phyloP scores from a whole-genome alignment of 164 flowering plant genomes.

The Hamamelis virginiana region DNA sequence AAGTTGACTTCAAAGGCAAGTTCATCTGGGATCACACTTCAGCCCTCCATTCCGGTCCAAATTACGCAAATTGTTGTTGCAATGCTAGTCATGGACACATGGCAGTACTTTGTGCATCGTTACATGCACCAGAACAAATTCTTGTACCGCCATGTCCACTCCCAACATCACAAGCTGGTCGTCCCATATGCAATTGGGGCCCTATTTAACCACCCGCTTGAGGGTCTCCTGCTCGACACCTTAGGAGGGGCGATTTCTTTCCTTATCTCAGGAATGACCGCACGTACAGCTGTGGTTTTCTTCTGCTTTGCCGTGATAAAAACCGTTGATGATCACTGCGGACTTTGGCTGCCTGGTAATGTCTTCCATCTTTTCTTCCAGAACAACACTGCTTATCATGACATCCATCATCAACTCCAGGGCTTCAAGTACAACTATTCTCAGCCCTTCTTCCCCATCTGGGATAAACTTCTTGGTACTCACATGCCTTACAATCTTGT shows the following conservation, averaged over 20 bases:
- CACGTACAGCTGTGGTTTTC: conserved; percentile 65
- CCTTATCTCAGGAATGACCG: conserved; percentile 78
- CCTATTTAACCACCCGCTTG: conserved; percentile 79
- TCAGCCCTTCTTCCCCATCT: conserved; percentile 71
- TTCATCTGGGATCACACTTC: conserved; percentile 33
- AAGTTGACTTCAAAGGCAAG: conserved; percentile 54
- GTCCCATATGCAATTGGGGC: conserved; percentile 87
- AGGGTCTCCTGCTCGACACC: conserved; percentile 82
- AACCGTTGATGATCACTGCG: conserved; percentile 88
- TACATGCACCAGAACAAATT: conserved; percentile 86
- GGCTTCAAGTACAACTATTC: conserved; percentile 70
- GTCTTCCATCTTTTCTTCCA: conserved; percentile 65
- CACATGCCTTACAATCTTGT: conserved; percentile 61
- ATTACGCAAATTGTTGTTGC: conserved; percentile 54
- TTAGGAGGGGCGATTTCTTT: conserved; percentile 79
- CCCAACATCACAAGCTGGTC: conserved; percentile 76
- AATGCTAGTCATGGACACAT: conserved; percentile 79
- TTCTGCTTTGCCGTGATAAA: conserved; percentile 77
- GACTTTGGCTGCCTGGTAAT: conserved; percentile 84
- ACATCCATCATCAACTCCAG: conserved; percentile 75
- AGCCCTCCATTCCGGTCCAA: conserved; percentile 52
- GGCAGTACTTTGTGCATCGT: conserved; percentile 87
- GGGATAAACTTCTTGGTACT: conserved; percentile 81
- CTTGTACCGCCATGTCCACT: conserved; percentile 69
- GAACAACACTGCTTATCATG: conserved; percentile 85